Evolutionary conservation across 2,329 filamentous ascomycete species (phyloP).

Genomic region (Westerdykella sp.): DNA sequence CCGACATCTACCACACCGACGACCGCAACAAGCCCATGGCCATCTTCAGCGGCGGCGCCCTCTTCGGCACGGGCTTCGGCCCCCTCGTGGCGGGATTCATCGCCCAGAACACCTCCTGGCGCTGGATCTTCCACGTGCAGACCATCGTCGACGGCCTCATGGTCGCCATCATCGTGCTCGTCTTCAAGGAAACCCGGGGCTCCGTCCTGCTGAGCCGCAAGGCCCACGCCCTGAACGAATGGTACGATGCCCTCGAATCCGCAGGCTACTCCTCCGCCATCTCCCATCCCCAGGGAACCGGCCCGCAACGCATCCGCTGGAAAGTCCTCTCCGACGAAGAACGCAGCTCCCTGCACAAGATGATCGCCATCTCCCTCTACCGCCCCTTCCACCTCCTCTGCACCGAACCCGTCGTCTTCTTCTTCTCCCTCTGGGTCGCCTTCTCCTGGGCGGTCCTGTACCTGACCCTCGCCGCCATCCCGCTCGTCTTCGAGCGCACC

Average conservation of each 20-base stretch:
- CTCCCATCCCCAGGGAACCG: slow-evolving; percentile 5
- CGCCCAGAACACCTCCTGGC: slow-evolving; percentile 61
- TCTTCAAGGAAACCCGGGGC: slow-evolving; percentile 78
- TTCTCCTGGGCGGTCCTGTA: slow-evolving; percentile 90
- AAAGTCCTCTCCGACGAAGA: slow-evolving; percentile 73
- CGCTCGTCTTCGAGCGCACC: slow-evolving; percentile 64
- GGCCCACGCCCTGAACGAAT: slow-evolving; percentile 66
- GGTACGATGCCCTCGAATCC: slow-evolving; percentile 68
- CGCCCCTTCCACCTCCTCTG: slow-evolving; percentile 72
- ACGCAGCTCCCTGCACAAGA: slow-evolving; percentile 58
- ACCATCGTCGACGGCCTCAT: slow-evolving; percentile 62
- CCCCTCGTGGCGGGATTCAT: slow-evolving; percentile 68
- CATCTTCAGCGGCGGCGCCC: slow-evolving; percentile 70
- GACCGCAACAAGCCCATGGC: slow-evolving; percentile 87
- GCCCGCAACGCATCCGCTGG: slow-evolving; percentile 62
- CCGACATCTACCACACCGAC: slow-evolving; percentile 73
- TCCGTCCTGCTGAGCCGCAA: slow-evolving; percentile 73
- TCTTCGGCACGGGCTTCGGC: slow-evolving; percentile 74
- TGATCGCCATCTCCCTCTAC: slow-evolving; percentile 68
- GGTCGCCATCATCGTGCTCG: slow-evolving; percentile 57
- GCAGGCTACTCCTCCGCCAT: slow-evolving; percentile 47
- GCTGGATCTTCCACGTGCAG: slow-evolving; percentile 87
- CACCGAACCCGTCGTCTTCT: slow-evolving; percentile 74
- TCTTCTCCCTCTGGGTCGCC: slow-evolving; percentile 82
- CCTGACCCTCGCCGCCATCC: slow-evolving; percentile 73